A percentile compares a stretch with the other conserved stretches of the same genome.
Conservation (phyloP, 805 yeast species). For the Saturnispora mendoncae region DNA sequence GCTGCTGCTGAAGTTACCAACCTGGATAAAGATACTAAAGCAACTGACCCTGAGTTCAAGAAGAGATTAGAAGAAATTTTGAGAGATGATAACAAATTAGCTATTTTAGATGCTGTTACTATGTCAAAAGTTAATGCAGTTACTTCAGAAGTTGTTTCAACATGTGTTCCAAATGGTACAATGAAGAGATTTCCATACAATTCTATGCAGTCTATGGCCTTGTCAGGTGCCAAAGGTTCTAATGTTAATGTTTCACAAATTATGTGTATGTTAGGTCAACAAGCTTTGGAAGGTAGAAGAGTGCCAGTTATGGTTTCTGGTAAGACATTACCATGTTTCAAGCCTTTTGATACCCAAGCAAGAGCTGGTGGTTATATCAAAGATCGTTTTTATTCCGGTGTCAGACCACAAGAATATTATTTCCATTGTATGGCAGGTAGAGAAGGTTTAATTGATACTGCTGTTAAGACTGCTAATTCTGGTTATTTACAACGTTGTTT, state of each 20-base stretch:
- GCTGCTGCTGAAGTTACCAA: constrained; percentile 96
- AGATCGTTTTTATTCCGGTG: constrained; percentile 95
- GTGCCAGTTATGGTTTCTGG: constrained; percentile 99
- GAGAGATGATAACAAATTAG: constrained; percentile 87
- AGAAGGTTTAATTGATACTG: constrained; percentile 99
- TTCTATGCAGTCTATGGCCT: constrained; percentile 98
- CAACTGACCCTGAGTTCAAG: constrained; percentile 63
- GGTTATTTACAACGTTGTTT: constrained; percentile 98
- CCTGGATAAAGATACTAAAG: constrained; percentile 42
- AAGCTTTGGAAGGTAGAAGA: constrained; percentile 98
- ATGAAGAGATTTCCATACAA: constrained; percentile 93
- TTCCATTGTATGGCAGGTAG: constrained; percentile 99
- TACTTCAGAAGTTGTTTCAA: constrained; percentile 88
- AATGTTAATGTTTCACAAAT: constrained; percentile 97
- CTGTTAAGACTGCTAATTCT: constrained; percentile 96
- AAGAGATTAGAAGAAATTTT: constrained; percentile 88
- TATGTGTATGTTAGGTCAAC: constrained; percentile 98
- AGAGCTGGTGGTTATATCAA: constrained; percentile 98
- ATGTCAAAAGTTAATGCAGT: constrained; percentile 87
- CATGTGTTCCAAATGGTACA: constrained; percentile 94
- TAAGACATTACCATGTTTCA: constrained; percentile 92
- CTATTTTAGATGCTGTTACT: constrained; percentile 90
- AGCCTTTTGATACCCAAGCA: constrained; percentile 93
- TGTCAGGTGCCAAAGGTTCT: constrained; percentile 99
- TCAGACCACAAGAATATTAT: constrained; percentile 96